Percentiles rank a stretch among this genome's conserved stretches.
Evolutionary conservation across 495 filamentous ascomycete genomes (phyloP).

Genomic region (Talaromyces wortmannii): DNA sequence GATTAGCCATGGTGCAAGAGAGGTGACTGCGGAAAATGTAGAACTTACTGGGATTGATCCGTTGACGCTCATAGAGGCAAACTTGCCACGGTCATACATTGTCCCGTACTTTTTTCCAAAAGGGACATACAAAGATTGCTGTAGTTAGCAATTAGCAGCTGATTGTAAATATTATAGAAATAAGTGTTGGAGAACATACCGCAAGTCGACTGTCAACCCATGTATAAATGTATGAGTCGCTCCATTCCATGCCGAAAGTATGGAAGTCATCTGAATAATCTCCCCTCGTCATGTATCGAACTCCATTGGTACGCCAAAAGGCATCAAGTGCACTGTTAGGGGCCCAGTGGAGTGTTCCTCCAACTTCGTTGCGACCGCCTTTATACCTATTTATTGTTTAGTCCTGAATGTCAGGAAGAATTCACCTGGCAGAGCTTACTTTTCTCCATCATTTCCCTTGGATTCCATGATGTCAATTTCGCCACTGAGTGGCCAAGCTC

Average conservation of each 20-base stretch:
- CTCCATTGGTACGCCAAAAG: slow-evolving; percentile 31
- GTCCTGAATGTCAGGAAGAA: background rate
- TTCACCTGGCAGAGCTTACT: slow-evolving; percentile 29
- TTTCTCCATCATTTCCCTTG: slow-evolving; percentile 66
- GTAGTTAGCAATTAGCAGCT: slow-evolving; percentile 36
- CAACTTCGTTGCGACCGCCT: slow-evolving; percentile 75
- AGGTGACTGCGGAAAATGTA: background rate
- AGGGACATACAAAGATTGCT: slow-evolving; percentile 73
- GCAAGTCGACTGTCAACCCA: slow-evolving; percentile 72
- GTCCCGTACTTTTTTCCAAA: slow-evolving; percentile 48
- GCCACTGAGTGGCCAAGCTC: slow-evolving; percentile 69
- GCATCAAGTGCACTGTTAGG: slow-evolving; percentile 25
- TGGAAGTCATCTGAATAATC: slow-evolving; percentile 30
- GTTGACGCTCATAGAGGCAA: slow-evolving; percentile 60
- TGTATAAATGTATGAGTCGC: slow-evolving; percentile 79
- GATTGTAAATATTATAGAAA: too few relatives aligned
- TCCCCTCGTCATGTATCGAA: slow-evolving; percentile 5
- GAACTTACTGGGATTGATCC: slow-evolving; percentile 47
- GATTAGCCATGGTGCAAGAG: background rate
- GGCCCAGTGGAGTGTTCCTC: slow-evolving; percentile 75
- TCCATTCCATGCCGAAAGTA: slow-evolving; percentile 79
- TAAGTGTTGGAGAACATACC: background rate
- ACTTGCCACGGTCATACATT: slow-evolving; percentile 66
- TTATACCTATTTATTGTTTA: slow-evolving; percentile 19
- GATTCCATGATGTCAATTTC: slow-evolving; percentile 79